These are phyloP conservation scores for Yamadazyma spencermartinsiae DNA, from an alignment of 1,139 yeast species.

Conservation along the genomic window DNA sequence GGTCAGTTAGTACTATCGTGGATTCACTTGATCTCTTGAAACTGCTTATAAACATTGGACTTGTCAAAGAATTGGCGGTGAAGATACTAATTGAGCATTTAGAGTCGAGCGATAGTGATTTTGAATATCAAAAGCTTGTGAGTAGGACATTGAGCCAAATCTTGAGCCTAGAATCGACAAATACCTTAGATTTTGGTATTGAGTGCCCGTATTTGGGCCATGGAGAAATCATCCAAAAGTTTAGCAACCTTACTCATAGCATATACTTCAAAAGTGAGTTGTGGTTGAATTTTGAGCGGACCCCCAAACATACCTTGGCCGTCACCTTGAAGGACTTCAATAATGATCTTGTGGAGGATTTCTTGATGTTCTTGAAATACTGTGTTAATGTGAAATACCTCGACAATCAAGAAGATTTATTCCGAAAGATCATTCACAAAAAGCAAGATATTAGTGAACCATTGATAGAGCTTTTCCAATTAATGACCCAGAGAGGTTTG, in stretches of 20 bases:
- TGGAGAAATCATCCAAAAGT: constrained; percentile 13
- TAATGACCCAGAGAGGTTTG: constrained; percentile 19
- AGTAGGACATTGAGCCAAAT: constrained; percentile 10
- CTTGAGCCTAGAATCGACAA: neutral
- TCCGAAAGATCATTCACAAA: constrained; percentile 7
- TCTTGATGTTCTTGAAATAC: constrained; percentile 10
- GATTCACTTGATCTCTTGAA: constrained; percentile 25
- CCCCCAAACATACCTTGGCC: neutral
- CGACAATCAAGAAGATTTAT: constrained; percentile 2
- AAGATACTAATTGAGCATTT: constrained; percentile 26
- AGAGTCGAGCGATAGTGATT: constrained; percentile 20
- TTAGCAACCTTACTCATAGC: constrained; percentile 3
- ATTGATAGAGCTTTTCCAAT: constrained; percentile 23
- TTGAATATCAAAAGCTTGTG: constrained; percentile 36
- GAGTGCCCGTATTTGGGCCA: neutral
- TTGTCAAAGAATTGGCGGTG: constrained; percentile 26
- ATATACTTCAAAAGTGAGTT: constrained; percentile 11
- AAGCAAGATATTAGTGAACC: constrained; percentile 9
- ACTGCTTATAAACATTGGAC: constrained; percentile 29
- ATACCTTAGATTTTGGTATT: constrained; percentile 10
- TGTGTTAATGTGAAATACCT: constrained; percentile 1
- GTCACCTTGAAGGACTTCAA: neutral
- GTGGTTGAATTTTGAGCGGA: constrained; percentile 4
- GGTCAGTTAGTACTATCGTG: constrained; percentile 19
- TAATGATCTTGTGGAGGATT: constrained; percentile 14